Percentiles rank a stretch among this genome's conserved stretches.
Conservation (phyloP, 192 early-diverging fungal species). For the Spinellus fusiger region DNA sequence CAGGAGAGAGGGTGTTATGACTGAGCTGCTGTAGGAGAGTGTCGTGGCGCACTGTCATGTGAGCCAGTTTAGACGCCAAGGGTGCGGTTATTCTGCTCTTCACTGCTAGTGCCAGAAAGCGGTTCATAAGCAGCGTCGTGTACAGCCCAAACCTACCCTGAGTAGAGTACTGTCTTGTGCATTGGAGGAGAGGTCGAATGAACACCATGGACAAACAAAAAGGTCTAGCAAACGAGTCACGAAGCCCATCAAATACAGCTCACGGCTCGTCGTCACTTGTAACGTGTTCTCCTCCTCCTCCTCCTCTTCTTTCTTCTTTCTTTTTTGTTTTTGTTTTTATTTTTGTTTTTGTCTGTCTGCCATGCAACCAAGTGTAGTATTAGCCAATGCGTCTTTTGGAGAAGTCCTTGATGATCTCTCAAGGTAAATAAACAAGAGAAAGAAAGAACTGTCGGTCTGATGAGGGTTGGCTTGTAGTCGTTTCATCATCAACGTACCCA, state of each 20-base stretch:
- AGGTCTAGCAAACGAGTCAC: not conserved
- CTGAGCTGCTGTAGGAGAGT: conserved; percentile 18
- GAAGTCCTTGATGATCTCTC: conserved; percentile 87
- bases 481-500: conserved; percentile 98
- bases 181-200: too few relatives aligned
- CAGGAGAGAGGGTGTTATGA: conserved; percentile 7
- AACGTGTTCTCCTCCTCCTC: not conserved
- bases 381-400: conserved; percentile 63
- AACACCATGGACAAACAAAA: too few relatives aligned
- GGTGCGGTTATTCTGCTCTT: conserved; percentile 15
- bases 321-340: too few relatives aligned
- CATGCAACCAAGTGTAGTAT: conserved; percentile 33
- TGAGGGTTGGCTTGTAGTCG: conserved; percentile 44
- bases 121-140: not conserved
- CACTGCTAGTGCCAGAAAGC: not conserved
- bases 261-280: not conserved
- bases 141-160: not conserved
- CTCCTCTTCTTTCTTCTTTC: not conserved
- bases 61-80: conserved; percentile 17
- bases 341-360: too few relatives aligned
- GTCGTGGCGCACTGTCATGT: conserved; percentile 18
- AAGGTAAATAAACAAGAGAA: conserved; percentile 44
- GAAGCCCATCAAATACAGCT: not conserved
- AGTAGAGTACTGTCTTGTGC: not conserved
- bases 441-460: not conserved